These are phyloP conservation scores for Beauveria australis DNA, from an alignment of 2,329 filamentous ascomycete genomes.

Conservation along the genomic window DNA sequence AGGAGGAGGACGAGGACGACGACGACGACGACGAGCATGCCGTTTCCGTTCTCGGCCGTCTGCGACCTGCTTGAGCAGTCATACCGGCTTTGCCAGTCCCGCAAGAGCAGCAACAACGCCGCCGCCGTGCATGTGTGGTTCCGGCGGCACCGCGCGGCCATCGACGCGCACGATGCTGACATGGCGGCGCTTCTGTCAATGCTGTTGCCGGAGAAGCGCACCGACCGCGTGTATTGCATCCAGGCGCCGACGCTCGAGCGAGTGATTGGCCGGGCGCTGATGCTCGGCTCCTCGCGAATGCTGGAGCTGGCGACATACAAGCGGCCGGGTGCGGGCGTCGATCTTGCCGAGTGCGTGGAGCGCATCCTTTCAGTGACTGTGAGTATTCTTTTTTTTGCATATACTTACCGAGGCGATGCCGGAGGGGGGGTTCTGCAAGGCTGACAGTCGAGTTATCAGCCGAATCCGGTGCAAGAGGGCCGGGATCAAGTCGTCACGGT, in stretches of 20 bases:
- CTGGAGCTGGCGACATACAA: slow-evolving; percentile 56
- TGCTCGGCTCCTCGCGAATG: slow-evolving; percentile 53
- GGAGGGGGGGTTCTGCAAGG: not conserved
- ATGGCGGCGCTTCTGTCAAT: slow-evolving; percentile 62
- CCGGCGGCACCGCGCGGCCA: slow-evolving; percentile 44
- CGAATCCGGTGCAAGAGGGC: slow-evolving; percentile 30
- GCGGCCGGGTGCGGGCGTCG: slow-evolving; percentile 46
- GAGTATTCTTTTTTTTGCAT: slow-evolving; percentile 16
- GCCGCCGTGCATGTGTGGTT: slow-evolving; percentile 60
- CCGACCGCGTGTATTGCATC: slow-evolving; percentile 70
- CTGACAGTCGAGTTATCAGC: slow-evolving; percentile 24
- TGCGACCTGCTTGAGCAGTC: slow-evolving; percentile 67
- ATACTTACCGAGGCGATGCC: not conserved
- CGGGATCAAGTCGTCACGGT: slow-evolving; percentile 44
- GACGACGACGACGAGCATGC: slow-evolving; percentile 17
- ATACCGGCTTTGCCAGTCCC: slow-evolving; percentile 35
- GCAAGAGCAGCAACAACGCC: slow-evolving; percentile 19
- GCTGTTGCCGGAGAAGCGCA: slow-evolving; percentile 66
- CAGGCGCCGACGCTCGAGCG: slow-evolving; percentile 53
- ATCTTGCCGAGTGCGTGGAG: slow-evolving; percentile 66
- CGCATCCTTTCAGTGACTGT: slow-evolving; percentile 54
- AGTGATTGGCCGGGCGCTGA: slow-evolving; percentile 59
- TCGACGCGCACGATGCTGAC: slow-evolving; percentile 50
- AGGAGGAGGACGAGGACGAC: too few relatives aligned
- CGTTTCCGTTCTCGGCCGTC: slow-evolving; percentile 59